Percentiles rank a stretch among this genome's conserved stretches.
Evolutionary conservation across 2,329 filamentous ascomycete genomes (phyloP).

Genomic region (Coniochaeta sp.): DNA sequence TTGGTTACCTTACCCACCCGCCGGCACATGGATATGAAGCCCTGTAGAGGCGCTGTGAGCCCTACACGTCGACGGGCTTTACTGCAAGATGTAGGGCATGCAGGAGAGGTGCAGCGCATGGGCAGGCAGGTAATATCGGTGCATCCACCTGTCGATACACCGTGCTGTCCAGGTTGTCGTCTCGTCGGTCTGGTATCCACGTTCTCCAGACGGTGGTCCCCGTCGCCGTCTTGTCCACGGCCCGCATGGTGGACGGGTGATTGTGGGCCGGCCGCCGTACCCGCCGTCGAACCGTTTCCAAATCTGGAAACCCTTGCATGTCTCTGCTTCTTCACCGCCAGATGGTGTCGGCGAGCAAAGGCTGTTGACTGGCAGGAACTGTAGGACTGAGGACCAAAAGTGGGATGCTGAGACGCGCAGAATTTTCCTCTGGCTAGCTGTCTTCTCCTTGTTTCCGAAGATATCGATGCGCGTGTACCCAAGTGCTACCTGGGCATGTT

Average conservation of each 20-base stretch:
- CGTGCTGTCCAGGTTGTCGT: background rate
- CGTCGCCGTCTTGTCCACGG: background rate
- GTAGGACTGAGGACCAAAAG: too few relatives aligned
- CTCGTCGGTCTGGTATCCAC: too few relatives aligned
- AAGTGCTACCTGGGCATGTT: too few relatives aligned
- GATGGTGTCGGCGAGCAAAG: background rate
- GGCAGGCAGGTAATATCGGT: background rate
- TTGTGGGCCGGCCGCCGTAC: background rate
- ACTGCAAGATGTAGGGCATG: conserved; percentile 7
- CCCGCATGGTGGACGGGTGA: background rate
- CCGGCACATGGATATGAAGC: too few relatives aligned
- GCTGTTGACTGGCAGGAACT: background rate
- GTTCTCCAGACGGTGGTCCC: too few relatives aligned
- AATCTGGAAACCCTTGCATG: background rate
- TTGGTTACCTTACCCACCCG: conserved; percentile 8
- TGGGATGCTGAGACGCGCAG: background rate
- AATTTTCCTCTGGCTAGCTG: background rate
- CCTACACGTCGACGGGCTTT: conserved; percentile 7
- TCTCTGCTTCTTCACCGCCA: background rate
- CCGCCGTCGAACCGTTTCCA: background rate
- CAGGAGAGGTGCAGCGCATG: background rate
- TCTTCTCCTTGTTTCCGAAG: background rate
- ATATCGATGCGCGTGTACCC: too few relatives aligned
- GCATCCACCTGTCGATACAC: background rate
- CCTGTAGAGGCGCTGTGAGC: conserved; percentile 5